phyloP scores from a whole-genome alignment of 805 yeast species.

The Candida insectorum region DNA sequence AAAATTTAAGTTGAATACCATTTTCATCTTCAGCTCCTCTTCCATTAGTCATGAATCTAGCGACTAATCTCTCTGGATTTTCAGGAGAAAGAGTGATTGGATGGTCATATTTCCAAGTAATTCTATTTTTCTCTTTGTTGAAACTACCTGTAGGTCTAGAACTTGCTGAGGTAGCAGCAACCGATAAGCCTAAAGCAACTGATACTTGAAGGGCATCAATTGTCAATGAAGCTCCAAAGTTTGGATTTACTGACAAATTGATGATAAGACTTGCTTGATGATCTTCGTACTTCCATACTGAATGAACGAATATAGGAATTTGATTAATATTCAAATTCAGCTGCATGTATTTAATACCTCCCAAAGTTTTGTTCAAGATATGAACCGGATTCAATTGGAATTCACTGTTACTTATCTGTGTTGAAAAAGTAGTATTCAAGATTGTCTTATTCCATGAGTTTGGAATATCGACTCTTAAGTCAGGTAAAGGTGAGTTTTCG shows the following conservation, averaged over 20 bases:
- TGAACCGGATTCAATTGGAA: conserved; percentile 47
- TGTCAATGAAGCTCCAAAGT: conserved; percentile 31
- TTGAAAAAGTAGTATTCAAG: conserved; percentile 35
- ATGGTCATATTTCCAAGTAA: conserved; percentile 71
- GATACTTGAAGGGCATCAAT: conserved; percentile 61
- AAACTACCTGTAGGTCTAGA: conserved; percentile 92
- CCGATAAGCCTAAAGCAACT: conserved; percentile 56
- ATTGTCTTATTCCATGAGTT: conserved; percentile 50
- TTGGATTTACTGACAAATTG: conserved; percentile 56
- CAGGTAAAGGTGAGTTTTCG: conserved; percentile 11
- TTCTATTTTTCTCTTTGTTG: conserved; percentile 78
- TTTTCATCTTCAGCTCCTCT: conserved; percentile 66
- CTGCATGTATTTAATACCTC: conserved; percentile 72
- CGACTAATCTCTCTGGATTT: conserved; percentile 63
- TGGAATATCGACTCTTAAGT: conserved; percentile 37
- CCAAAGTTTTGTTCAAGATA: conserved; percentile 63
- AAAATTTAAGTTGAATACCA: conserved; percentile 70
- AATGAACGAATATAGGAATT: conserved; percentile 70
- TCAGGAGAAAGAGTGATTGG: conserved; percentile 36
- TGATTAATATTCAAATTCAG: conserved; percentile 23
- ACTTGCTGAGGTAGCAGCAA: conserved; percentile 67
- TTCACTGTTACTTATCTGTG: conserved; percentile 21
- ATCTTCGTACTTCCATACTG: conserved; percentile 86
- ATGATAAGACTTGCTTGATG: conserved; percentile 84
- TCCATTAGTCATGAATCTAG: conserved; percentile 78